Evolutionary conservation across 805 yeast species (phyloP).

Genomic region (Ogataea salicorniae): DNA sequence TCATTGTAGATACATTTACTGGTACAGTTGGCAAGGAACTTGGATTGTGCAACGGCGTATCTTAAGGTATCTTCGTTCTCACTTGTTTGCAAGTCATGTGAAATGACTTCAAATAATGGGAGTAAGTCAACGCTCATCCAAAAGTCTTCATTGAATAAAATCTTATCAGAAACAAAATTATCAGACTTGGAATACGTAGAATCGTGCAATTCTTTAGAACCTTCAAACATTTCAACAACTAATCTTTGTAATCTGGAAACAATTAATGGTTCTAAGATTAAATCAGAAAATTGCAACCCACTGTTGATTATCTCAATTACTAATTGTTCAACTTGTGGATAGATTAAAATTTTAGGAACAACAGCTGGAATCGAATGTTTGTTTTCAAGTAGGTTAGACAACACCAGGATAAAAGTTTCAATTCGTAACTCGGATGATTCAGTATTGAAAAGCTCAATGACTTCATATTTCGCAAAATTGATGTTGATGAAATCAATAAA

Average conservation of each 20-base stretch:
- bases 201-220: slow-evolving; percentile 6
- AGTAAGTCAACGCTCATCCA: slow-evolving; percentile 23
- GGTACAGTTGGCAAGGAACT: slow-evolving; percentile 22
- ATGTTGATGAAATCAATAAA: slow-evolving; percentile 33
- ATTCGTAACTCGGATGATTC: slow-evolving; percentile 5
- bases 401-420: slow-evolving; percentile 14
- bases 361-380: slow-evolving; percentile 6
- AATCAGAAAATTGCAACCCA: slow-evolving; percentile 12
- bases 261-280: slow-evolving; percentile 19
- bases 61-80: slow-evolving; percentile 16
- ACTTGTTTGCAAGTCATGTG: slow-evolving; percentile 8
- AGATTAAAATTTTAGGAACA: slow-evolving; percentile 11
- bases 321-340: slow-evolving; percentile 12
- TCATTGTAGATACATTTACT: slow-evolving; percentile 22
- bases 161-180: slow-evolving; percentile 13
- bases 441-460: slow-evolving; percentile 9
- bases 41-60: slow-evolving; percentile 20
- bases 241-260: slow-evolving; percentile 19
- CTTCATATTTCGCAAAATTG: slow-evolving; percentile 12
- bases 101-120: slow-evolving; percentile 15
- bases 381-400: slow-evolving; percentile 13
- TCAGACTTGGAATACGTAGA: slow-evolving; percentile 20
- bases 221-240: slow-evolving; percentile 21
- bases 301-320: slow-evolving; percentile 16
- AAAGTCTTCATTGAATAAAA: slow-evolving; percentile 22